A percentile compares a stretch with the other conserved stretches of the same genome.
These are phyloP conservation scores for Otatea glauca DNA, from an alignment of 176 grass and related monocot species.

Conservation along the genomic window DNA sequence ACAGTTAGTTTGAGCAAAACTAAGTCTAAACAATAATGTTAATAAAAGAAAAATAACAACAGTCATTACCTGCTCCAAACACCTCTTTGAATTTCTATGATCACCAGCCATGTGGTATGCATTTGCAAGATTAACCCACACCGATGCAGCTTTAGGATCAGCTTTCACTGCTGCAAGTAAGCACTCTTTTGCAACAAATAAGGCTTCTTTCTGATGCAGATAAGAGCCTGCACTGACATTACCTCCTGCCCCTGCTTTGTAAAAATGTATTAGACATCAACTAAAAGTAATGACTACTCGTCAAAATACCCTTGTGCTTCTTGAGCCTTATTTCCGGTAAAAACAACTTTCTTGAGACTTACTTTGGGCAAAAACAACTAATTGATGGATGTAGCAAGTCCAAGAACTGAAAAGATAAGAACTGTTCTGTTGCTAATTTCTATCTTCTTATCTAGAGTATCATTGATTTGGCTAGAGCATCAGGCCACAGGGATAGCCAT, in stretches of 20 bases:
- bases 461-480: constrained; percentile 14
- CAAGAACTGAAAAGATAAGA: not conserved
- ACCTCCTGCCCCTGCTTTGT: constrained; percentile 65
- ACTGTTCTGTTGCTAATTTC: not conserved
- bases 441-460: not conserved
- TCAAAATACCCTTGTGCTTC: not conserved
- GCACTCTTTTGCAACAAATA: constrained; percentile 86
- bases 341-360: not conserved
- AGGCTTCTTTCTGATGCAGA: constrained; percentile 76
- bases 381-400: not conserved
- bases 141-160: constrained; percentile 75
- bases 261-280: constrained; percentile 32
- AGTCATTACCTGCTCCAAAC: constrained; percentile 87
- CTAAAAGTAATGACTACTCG: constrained; percentile 26
- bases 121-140: constrained; percentile 98
- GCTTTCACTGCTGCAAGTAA: constrained; percentile 74
- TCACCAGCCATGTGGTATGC: constrained; percentile 85
- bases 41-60: constrained; percentile 39
- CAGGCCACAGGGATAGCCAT: not conserved
- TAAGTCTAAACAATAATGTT: constrained; percentile 1
- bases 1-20: constrained; percentile 24
- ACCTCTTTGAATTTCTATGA: constrained; percentile 79
- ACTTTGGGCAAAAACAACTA: not conserved
- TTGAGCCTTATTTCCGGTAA: not conserved
- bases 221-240: constrained; percentile 57